Conservation (phyloP, 257 asterid species). For the Ligustrum vulgare region DNA sequence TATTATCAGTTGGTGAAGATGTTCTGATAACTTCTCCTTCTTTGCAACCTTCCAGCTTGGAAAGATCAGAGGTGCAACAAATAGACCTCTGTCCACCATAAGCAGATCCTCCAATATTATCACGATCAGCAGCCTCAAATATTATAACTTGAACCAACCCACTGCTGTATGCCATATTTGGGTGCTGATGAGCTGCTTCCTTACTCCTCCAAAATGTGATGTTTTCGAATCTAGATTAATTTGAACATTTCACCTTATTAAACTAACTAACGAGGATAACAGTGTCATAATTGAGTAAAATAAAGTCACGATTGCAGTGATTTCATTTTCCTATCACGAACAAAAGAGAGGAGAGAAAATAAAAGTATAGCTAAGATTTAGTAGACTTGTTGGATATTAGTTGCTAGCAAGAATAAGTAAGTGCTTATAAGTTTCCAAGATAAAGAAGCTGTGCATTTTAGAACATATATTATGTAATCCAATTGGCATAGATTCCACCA, state of each 20-base stretch:
- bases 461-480: background rate
- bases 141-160: conserved; percentile 85
- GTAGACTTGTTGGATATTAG: conserved; percentile 4
- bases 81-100: conserved; percentile 97
- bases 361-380: background rate
- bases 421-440: background rate
- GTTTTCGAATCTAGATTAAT: conserved; percentile 70
- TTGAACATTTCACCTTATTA: conserved; percentile 23
- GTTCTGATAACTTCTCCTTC: conserved; percentile 78
- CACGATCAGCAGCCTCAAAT: conserved; percentile 90
- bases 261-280: background rate
- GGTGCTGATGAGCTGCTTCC: conserved; percentile 59
- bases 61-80: conserved; percentile 96
- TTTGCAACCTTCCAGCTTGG: conserved; percentile 93
- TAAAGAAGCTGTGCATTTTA: conserved; percentile 1
- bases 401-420: background rate
- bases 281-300: background rate
- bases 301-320: conserved; percentile 14
- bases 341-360: background rate
- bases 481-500: background rate
- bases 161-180: conserved; percentile 56
- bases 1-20: conserved; percentile 60
- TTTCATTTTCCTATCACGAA: conserved; percentile 6
- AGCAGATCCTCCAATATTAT: conserved; percentile 94
- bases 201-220: conserved; percentile 90